Percentiles rank a stretch among this genome's conserved stretches.
Conservation (phyloP, 768 basidiomycete genomes). For the Rhodotorula graminis region DNA sequence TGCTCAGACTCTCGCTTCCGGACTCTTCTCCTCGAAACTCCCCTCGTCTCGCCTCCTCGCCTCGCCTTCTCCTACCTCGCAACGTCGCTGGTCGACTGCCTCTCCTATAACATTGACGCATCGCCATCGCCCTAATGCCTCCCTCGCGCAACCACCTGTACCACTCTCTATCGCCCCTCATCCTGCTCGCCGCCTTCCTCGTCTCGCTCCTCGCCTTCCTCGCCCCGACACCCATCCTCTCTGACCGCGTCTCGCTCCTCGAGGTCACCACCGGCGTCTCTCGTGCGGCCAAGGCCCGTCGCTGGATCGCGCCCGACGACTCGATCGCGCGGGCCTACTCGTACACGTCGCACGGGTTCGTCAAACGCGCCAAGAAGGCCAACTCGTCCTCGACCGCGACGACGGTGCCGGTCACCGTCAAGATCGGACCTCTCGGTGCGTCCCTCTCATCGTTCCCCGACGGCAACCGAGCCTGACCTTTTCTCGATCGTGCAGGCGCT, state of each 20-base stretch:
- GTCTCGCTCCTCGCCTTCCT: slow-evolving; percentile 34
- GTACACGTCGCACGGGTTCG: neutral
- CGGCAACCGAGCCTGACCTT: no score
- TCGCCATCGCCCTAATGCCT: no score
- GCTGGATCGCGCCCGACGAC: slow-evolving; percentile 3
- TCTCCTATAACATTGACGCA: no score
- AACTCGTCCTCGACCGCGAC: neutral
- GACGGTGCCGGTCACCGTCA: neutral
- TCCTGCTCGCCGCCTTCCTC: slow-evolving; percentile 30
- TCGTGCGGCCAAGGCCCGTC: neutral
- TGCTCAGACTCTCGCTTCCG: neutral
- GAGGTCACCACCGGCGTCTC: slow-evolving; percentile 1
- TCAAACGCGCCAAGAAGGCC: neutral
- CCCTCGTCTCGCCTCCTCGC: neutral
- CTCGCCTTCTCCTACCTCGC: neutral
- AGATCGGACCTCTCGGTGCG: slow-evolving; percentile 25
- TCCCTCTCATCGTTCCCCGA: no score
- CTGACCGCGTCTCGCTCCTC: slow-evolving; percentile 25
- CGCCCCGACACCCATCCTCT: slow-evolving; percentile 23
- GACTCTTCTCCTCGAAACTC: neutral
- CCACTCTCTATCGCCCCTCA: slow-evolving; percentile 27
- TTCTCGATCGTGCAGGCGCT: neutral
- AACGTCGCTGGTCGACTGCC: slow-evolving; percentile 32
- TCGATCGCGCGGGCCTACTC: neutral
- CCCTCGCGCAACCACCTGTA: slow-evolving; percentile 29